Evolutionary conservation across 225 moss, liverwort and hornwort species (phyloP), one percentile per base, ranked within the genome.

Genomic region (Pseudoscleropodium purum): DNA sequence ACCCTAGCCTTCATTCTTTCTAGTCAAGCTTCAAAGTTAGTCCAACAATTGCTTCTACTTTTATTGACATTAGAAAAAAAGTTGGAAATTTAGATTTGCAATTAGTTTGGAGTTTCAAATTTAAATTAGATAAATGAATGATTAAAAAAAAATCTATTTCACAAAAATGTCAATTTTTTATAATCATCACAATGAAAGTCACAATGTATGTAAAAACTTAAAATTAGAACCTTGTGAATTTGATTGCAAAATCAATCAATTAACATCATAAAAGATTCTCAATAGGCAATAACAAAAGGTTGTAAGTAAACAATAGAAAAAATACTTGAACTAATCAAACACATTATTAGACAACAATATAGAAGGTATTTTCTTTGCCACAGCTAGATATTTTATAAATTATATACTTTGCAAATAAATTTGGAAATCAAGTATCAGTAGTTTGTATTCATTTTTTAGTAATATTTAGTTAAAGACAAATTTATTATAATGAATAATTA

Each of bases 171-270:
- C 3, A n/a, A 5, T 4, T 27, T 37, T 49, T 20, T 13, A 13
- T 25, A 3, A 20, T 51, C 8, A 47, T 19, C 5, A 18, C 5
- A 75, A 37, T 36, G 4, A 37, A 75, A 49, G 16, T 39, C 7
- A 17, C 6, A 21, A 13, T 0, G 3, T 10, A 5, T 0, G 10
- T 14, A 10, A 51, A 6, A 20, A 29, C n/a, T 49, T 19, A 16
- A 30, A 76, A 47, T 29, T 10, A 16, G 3, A 66, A 18, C 13
- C 1, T 0, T 1, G 14, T 25, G 27, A 60, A 36, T 69, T 62
- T 70, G 20, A 29, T 59, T 81, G 62, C 34, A 34, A 79, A 69
- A 37, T 16, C 4, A 19, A 56, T 36, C 1, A 3, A 72, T 13
- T 62, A 19, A 9, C 4, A 77, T 51, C 11, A 83, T 47, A 5